Evolutionary conservation across 2,329 filamentous ascomycete species (phyloP), one percentile per base, ranked within the genome.

Genomic region (Talaromyces sp.): DNA sequence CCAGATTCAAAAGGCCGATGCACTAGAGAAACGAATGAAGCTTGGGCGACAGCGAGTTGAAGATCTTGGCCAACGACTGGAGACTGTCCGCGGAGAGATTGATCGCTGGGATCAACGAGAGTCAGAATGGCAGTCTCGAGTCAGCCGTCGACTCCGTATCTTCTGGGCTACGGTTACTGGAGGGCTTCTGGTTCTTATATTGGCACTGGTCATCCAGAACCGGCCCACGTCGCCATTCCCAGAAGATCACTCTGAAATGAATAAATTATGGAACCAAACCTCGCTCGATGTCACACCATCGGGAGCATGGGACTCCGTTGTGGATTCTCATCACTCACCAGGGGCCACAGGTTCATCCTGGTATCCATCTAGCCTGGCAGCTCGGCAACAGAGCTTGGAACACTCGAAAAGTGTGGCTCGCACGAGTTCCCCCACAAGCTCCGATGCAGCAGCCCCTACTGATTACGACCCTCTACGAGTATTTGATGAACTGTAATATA

Each of bases 31-130:
- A 40, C 70, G 76, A 9, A 76, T 79, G 69, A 65, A 65, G 29
- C 58, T 50, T 8, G 73, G 71, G 3, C 65, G 65, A 29, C 57
- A 64, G 19, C 70, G 65, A 42, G 73, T 75, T 3, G 65, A 69
- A 44, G 60, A 62, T 10, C 64, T 79, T 42, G 70, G 70, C 13
- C 54, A 66, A 33, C 68, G 75, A 33, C 64, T 80, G 13, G 71
- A 75, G 27, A 61, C 55, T 2, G 75, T 76, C 29, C 64, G 71
- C 36, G 52, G 58, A 14, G 68, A 70, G 54, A 75, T 79, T 39
- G 68, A 75, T 49, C 64, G 61, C 32, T 78, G 75, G 73, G 75
- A 78, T 51, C 64, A 64, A 44, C 65, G 68, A 49, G 76, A 80
- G 51, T 61, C 60, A 10, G 73, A 78, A 48, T 76, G 70, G 69